Evolutionary conservation across 2,329 filamentous ascomycete genomes (phyloP).

Genomic region (Gnomoniopsis smithogilvyi): DNA sequence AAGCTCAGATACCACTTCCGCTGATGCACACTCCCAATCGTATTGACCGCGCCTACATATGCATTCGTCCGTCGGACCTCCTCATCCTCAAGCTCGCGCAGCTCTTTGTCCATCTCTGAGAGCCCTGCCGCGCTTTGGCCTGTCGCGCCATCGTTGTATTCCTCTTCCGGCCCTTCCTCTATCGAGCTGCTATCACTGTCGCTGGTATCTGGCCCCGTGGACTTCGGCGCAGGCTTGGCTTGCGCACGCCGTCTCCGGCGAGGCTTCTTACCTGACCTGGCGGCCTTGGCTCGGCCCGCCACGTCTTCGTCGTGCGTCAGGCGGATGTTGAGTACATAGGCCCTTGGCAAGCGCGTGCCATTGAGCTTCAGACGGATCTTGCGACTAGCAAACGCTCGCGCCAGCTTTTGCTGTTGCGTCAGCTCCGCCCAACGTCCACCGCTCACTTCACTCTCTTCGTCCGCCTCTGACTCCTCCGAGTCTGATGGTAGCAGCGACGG

Average conservation of each 20-base stretch:
- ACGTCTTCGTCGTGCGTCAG: no score
- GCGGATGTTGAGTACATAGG: no score
- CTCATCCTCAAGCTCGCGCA: slow-evolving; percentile 47
- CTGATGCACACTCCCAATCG: slow-evolving; percentile 65
- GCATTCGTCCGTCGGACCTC: slow-evolving; percentile 59
- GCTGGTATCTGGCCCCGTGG: slow-evolving; percentile 23
- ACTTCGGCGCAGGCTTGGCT: neutral
- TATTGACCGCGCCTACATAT: slow-evolving; percentile 63
- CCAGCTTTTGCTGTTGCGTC: slow-evolving; percentile 44
- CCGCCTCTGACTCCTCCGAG: slow-evolving; percentile 20
- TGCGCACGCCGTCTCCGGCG: neutral
- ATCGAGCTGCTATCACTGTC: slow-evolving; percentile 19
- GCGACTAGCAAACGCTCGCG: no score
- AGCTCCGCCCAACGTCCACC: neutral
- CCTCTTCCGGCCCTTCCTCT: neutral
- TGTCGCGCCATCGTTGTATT: slow-evolving; percentile 26
- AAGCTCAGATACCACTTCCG: slow-evolving; percentile 64
- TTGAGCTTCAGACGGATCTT: no score
- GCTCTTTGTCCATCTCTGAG: slow-evolving; percentile 37
- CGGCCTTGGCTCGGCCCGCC: no score
- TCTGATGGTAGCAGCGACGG: slow-evolving; percentile 15
- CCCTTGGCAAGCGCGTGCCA: no score
- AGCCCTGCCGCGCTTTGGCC: no score
- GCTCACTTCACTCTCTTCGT: neutral
- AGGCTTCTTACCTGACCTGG: no score